Evolutionary conservation across 306 rosid genomes (phyloP).

Genomic region (Cyamopsis tetragonoloba): DNA sequence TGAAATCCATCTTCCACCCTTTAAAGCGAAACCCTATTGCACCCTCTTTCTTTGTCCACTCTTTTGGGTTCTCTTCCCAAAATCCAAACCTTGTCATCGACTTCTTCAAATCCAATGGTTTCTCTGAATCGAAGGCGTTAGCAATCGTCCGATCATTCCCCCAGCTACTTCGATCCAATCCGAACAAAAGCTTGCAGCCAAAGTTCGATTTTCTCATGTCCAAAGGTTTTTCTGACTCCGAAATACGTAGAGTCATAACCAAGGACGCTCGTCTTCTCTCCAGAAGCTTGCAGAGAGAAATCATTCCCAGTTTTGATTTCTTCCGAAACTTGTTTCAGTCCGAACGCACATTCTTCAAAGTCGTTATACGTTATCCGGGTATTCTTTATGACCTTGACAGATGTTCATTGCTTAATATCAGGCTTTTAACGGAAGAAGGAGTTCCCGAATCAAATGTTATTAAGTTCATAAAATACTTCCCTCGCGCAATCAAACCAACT

Average conservation of each 20-base stretch:
- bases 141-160: background rate
- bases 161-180: background rate
- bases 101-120: background rate
- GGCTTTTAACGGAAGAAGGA: background rate
- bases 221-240: background rate
- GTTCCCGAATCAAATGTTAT: conserved; percentile 18
- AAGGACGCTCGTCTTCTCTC: background rate
- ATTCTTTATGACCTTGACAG: background rate
- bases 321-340: background rate
- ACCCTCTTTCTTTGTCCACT: background rate
- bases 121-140: background rate
- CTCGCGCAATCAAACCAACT: background rate
- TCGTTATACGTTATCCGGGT: background rate
- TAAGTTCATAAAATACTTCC: conserved; percentile 6
- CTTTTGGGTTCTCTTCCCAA: conserved; percentile 13
- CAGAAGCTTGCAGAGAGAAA: background rate
- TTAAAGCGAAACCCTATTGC: background rate
- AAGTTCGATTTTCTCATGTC: conserved; percentile 25
- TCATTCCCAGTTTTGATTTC: background rate
- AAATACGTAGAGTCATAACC: background rate
- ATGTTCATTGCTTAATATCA: background rate
- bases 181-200: background rate
- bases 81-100: background rate
- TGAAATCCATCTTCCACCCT: background rate
- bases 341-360: background rate